Percentiles rank a stretch among this genome's conserved stretches.
These are phyloP conservation scores for Crinitomyces ghanaensis DNA, from an alignment of 805 yeast species.

Conservation along the genomic window DNA sequence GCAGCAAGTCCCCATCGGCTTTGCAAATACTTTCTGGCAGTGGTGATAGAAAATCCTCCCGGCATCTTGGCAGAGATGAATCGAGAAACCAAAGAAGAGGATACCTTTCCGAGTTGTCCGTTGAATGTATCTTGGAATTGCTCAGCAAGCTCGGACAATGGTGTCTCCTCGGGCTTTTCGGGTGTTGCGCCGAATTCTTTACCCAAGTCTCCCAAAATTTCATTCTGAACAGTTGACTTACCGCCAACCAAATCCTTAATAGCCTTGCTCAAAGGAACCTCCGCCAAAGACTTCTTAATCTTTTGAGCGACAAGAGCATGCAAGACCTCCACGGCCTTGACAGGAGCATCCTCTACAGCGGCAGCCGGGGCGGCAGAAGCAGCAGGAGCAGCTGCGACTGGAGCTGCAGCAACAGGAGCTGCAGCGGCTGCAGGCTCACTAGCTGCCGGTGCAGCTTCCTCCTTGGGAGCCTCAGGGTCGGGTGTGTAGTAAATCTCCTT, in stretches of 20 bases:
- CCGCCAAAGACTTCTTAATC: conserved; percentile 80
- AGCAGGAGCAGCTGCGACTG: conserved; percentile 52
- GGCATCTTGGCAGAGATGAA: conserved; percentile 97
- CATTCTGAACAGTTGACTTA: conserved; percentile 97
- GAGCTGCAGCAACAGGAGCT: conserved; percentile 46
- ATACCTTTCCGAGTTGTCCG: conserved; percentile 89
- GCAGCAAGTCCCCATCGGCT: conserved; percentile 84
- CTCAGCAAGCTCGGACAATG: conserved; percentile 90
- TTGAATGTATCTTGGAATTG: conserved; percentile 82
- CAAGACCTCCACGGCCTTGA: conserved; percentile 66
- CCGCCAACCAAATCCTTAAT: conserved; percentile 97
- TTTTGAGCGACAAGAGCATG: conserved; percentile 93
- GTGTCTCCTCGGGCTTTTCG: conserved; percentile 98
- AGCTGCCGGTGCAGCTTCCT: conserved; percentile 25
- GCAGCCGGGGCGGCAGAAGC: conserved; percentile 74
- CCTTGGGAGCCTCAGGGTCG: no score
- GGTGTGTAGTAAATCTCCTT: conserved; percentile 89
- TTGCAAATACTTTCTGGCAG: conserved; percentile 86
- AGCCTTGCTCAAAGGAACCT: conserved; percentile 80
- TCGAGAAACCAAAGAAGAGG: conserved; percentile 79
- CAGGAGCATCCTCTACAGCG: conserved; percentile 80
- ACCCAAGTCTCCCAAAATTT: conserved; percentile 95
- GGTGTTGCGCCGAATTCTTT: conserved; percentile 98
- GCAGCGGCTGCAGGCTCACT: conserved; percentile 40
- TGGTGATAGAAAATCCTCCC: conserved; percentile 92